Base-by-base conservation (phyloP, 305 asterid species). In the Solanum hybrid region DNA sequence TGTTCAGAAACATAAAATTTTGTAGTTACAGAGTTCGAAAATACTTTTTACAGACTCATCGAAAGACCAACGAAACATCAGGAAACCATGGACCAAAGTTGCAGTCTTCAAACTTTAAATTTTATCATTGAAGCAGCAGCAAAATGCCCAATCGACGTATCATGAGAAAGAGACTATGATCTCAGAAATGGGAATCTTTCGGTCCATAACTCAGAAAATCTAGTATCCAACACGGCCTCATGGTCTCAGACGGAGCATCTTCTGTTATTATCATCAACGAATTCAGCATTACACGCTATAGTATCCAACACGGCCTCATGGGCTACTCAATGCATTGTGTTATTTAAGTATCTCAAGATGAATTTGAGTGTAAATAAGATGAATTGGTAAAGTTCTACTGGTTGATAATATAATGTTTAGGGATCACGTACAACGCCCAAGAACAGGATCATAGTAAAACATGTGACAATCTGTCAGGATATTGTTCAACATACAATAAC, bases 401-500 rank as follows among this genome's bases (percentile, higher is more conserved):
- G 75, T 68, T 68, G 75, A 68, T 68, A 4, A 68, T 68, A n/a
- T n/a, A 68, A n/a, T 68, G 29, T 65, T 65, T 65, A 22, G 75
- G 75, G 75, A 65, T 65, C 75, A 65, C 75, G 29, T 4, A 68
- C 75, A 68, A 68, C 14, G 6, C 75, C 75, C 75, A 68, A 68
- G 29, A 1, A n/a, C 29, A 22, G 0, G 29, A 68, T 68, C 75
- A 68, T n/a, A 68, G 14, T n/a, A 68, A 68, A 68, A 9, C 3
- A 68, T n/a, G 0, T 68, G 75, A 70, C 77, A 24, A 70, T 70
- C 3, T 65, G 29, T 65, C 75, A n/a, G 29, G 75, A 68, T 68
- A n/a, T 68, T 68, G 14, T 68, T 68, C 75, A 68, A 68, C 75
- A 10, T 68, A 68, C 75, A 96, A 68, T 10, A 68, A n/a, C 29